phyloP scores from a whole-genome alignment of 768 basidiomycete species.

The Porphyrellus cyaneotinctus region DNA sequence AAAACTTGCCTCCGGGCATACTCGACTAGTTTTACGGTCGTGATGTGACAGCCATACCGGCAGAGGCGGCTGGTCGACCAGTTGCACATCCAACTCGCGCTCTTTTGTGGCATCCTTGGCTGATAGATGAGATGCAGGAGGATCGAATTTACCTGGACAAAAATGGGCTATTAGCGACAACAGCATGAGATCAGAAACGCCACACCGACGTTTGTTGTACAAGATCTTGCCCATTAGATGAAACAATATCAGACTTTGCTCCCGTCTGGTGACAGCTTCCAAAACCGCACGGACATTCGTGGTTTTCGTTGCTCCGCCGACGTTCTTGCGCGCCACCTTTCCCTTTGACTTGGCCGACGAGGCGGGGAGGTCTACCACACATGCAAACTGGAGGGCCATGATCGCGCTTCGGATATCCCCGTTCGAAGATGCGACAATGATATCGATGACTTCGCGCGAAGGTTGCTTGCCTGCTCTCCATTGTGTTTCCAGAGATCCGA shows the following conservation, averaged over 20 bases:
- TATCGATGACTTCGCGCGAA: conserved; percentile 64
- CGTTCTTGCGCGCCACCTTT: conserved; percentile 33
- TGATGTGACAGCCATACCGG: conserved; percentile 59
- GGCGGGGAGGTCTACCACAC: conserved; percentile 36
- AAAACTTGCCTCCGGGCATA: conserved; percentile 65
- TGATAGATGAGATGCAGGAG: conserved; percentile 49
- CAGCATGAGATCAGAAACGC: background rate
- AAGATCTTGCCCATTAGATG: conserved; percentile 91
- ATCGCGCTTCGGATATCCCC: conserved; percentile 94
- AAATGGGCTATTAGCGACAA: conserved; percentile 2
- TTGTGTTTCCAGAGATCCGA: conserved; percentile 28
- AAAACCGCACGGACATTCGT: conserved; percentile 40
- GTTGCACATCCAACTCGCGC: conserved; percentile 48
- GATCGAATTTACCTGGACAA: conserved; percentile 68
- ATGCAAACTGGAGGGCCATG: conserved; percentile 90
- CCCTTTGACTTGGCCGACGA: conserved; percentile 16
- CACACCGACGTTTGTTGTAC: conserved; percentile 81
- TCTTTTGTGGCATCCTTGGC: conserved; percentile 63
- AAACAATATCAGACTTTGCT: conserved; percentile 84
- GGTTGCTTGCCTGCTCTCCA: conserved; percentile 34
- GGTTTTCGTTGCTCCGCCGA: conserved; percentile 13
- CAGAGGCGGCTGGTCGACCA: conserved; percentile 53
- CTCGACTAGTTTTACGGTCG: conserved; percentile 63
- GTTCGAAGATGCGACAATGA: conserved; percentile 73
- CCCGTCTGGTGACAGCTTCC: conserved; percentile 74